Base-by-base conservation (phyloP, 129 eudicot species). In the Centaurea solstitialis region DNA sequence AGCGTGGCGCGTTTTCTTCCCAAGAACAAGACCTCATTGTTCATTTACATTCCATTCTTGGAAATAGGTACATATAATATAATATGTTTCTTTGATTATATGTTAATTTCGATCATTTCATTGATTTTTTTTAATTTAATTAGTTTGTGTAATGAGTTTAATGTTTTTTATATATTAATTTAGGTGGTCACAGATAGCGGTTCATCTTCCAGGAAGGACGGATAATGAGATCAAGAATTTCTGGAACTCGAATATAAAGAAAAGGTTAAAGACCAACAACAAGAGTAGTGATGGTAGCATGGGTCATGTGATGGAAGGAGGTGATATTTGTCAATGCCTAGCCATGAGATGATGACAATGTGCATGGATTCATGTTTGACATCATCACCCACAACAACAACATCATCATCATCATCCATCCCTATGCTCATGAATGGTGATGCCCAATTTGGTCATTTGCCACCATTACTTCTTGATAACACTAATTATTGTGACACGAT, bases 211-310 rank as follows among this genome's bases (percentile, higher is more conserved):
- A 17, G 76, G 83, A 73, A 83, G 87, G 72, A 83, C 87, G 37
- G 87, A 83, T 83, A 83, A 83, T 15, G 87, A 83, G 17, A 79
- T 84, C 38, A 84, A 84, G 39, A 84, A 84, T 38, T 84, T 72
- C 17, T 84, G 87, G 87, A 84, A 93, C 80, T 93, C 98, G 13
- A 87, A 93, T 0, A 84, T 91, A 68, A 93, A 93, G 86, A 93
- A 91, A 82, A 89, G 90, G 75, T 76, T 90, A 74, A 90, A 88
- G 79, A 77, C 12, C 76, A 87, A 72, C 81, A 90, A 69, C 75
- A 77, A 77, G 68, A 77, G n/a, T 26, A 68, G 47, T 15, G 62
- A 85, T 5, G 77, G 72, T 35, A 33, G 40, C n/a, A 69, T 21
- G 3, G 7, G 76, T 59, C 37, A 47, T 47, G 13, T 72, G 15